phyloP scores from a whole-genome alignment of 1,284 basidiomycete genomes.

The Neonothopanus nambi region DNA sequence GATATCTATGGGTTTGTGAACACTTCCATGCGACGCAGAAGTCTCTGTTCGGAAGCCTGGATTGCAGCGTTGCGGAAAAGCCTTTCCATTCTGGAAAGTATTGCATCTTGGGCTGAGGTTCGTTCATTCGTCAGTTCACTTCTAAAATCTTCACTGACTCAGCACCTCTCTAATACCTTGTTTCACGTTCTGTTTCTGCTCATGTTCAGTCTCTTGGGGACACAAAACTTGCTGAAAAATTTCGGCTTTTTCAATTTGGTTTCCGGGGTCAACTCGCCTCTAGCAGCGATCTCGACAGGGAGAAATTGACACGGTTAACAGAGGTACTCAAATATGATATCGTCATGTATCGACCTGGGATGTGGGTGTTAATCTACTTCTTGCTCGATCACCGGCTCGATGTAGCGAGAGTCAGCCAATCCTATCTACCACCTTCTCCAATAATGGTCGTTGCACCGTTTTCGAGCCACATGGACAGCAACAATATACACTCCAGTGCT shows the following conservation, averaged over 20 bases:
- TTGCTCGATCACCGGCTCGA: not conserved
- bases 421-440: not conserved
- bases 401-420: not conserved
- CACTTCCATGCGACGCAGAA: not conserved
- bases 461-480: not conserved
- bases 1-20: not conserved
- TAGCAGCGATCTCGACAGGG: not conserved
- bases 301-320: not conserved
- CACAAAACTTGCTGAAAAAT: not conserved
- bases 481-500: no score
- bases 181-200: no score
- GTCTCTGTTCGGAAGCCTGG: not conserved
- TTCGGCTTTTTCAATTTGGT: not conserved
- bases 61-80: not conserved
- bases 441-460: not conserved
- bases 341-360: not conserved
- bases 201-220: no score
- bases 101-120: not conserved
- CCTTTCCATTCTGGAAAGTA: not conserved
- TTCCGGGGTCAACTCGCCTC: not conserved
- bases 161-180: no score
- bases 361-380: not conserved
- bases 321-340: not conserved
- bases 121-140: not conserved
- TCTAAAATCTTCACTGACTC: not conserved